phyloP scores from a whole-genome alignment of 257 asterid species.

The Solanum bulbocastanum region DNA sequence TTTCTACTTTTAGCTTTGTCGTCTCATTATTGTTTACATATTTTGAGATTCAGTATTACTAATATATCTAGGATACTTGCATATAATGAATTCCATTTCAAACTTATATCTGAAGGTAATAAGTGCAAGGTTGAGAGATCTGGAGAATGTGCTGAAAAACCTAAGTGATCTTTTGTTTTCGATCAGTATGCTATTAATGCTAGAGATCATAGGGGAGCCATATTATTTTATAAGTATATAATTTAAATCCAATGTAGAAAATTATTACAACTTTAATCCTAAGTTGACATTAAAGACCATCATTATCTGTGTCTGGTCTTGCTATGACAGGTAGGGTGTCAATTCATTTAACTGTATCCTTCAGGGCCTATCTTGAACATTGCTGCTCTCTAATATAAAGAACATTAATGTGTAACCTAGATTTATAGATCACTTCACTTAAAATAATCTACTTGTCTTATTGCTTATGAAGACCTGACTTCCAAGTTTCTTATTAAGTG shows the following conservation, averaged over 20 bases:
- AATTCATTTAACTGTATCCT: not conserved
- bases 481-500: not conserved
- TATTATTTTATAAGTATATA: not conserved
- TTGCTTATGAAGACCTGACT: not conserved
- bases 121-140: not conserved
- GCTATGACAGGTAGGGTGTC: not conserved
- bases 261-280: not conserved
- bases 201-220: not conserved
- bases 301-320: not conserved
- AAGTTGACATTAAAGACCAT: not conserved
- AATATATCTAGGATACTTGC: not conserved
- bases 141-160: not conserved
- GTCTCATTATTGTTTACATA: not conserved
- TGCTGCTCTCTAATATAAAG: not conserved
- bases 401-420: not conserved
- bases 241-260: not conserved
- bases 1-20: not conserved
- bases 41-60: not conserved
- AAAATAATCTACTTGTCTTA: not conserved
- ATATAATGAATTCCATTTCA: not conserved
- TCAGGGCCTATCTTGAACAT: not conserved
- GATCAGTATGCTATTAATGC: not conserved
- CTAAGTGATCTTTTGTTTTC: not conserved
- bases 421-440: not conserved
- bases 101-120: not conserved